Base-by-base conservation (phyloP, 805 yeast genomes). In the Tanozyma kutaoensis region DNA sequence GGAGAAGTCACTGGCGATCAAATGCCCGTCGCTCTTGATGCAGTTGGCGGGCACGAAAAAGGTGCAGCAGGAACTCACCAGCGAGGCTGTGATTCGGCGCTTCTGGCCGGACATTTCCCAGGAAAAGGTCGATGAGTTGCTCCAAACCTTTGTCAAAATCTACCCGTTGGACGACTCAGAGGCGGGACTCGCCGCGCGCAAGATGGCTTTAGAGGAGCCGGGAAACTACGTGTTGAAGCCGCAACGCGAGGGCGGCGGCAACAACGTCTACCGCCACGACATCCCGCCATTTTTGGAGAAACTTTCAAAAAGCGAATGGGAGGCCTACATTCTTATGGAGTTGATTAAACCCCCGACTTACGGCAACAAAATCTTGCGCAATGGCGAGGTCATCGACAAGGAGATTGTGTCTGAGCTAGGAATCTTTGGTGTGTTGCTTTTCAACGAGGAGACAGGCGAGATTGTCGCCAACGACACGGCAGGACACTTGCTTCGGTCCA, bases 201-300 rank as follows among this genome's bases (percentile, higher is more conserved):
- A 65, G 33, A 50, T 81, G 24, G 94, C 93, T 2, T 56, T 76
- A 25, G 72, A 69, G 34, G 33, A 50, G 2, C 88, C 95, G 0
- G 71, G 69, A 28, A 62, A 66, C 14, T 91, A 60, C 47, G 99
- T 91, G 1, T 62, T 91, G 40, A 91, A 91, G 46, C 99, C 99
- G 4, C 98, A 91, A 53, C 70, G 99, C 58, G 99, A 91, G 59
- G 99, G 99, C 22, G 99, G 99, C 24, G 98, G 98, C 12, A 85
- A 91, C 50, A 91, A 91, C 48, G 69, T 91, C 29, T 91, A 91
- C 53, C 80, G 81, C 43, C 71, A 72, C 20, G 79, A 82, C 40
- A 91, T 91, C 31, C 95, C 95, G 1, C 58, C 35, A 0, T 88
- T 82, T 43, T 54, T 91, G 40, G 45, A 62, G 9, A 38, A 57